These are phyloP conservation scores for Didymella sp. DNA, from an alignment of 2,329 filamentous ascomycete species.

Conservation along the genomic window DNA sequence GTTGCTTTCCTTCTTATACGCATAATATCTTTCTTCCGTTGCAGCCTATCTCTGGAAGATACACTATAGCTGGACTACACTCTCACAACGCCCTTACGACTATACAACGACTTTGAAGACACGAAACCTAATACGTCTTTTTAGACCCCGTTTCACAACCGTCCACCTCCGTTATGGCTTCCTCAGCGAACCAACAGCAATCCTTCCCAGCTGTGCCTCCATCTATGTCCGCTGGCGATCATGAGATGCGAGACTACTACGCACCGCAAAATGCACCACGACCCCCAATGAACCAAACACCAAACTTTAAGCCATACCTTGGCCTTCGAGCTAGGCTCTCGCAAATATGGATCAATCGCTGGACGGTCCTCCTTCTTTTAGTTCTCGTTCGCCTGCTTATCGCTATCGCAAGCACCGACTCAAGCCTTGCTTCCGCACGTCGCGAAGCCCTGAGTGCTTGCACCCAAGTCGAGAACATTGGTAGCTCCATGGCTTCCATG, in stretches of 20 bases:
- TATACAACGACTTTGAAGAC: slow-evolving; percentile 7
- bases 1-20: slow-evolving; percentile 21
- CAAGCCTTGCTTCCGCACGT: slow-evolving; percentile 78
- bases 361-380: slow-evolving; percentile 88
- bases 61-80: slow-evolving; percentile 27
- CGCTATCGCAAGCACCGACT: slow-evolving; percentile 73
- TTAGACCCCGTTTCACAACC: slow-evolving; percentile 43
- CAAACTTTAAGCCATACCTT: slow-evolving; percentile 86
- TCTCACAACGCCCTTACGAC: slow-evolving; percentile 14
- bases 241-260: slow-evolving; percentile 69
- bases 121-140: slow-evolving; percentile 40
- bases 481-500: slow-evolving; percentile 97
- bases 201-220: slow-evolving; percentile 62
- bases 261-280: slow-evolving; percentile 62
- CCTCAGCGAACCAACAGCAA: slow-evolving; percentile 61
- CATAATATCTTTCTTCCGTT: slow-evolving; percentile 23
- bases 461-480: slow-evolving; percentile 88
- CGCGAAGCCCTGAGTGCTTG: slow-evolving; percentile 86
- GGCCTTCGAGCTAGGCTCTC: slow-evolving; percentile 88
- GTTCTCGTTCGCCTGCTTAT: slow-evolving; percentile 83
- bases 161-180: slow-evolving; percentile 52
- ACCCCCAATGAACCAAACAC: slow-evolving; percentile 67
- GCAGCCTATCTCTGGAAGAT: slow-evolving; percentile 44
- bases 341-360: slow-evolving; percentile 96
- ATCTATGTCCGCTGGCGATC: slow-evolving; percentile 66